Conservation (phyloP, 768 basidiomycete genomes). For the Amanita muscaria region DNA sequence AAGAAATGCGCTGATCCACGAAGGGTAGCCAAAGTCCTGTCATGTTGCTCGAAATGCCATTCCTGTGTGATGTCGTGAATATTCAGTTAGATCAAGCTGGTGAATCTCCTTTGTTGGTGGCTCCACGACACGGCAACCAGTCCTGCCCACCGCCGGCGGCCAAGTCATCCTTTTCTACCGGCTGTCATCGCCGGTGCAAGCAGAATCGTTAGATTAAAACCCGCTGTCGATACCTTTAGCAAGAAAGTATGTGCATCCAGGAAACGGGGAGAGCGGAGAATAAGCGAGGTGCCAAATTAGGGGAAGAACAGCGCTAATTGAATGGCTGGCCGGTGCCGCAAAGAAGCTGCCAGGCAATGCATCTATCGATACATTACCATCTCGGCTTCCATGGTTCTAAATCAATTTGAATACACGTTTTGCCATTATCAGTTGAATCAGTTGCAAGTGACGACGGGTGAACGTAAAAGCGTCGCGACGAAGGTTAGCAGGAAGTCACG, state of each 20-base stretch:
- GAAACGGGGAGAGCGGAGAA: not conserved
- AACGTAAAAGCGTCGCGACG: constrained; percentile 7
- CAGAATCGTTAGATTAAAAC: not conserved
- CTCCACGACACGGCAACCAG: not conserved
- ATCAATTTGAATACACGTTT: not conserved
- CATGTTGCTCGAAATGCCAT: not conserved
- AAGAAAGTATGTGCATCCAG: not conserved
- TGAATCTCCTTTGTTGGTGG: not conserved
- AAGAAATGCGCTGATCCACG: not conserved
- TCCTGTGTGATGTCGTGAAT: not conserved
- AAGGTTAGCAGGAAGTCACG: too few relatives aligned
- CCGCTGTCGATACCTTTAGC: not conserved
- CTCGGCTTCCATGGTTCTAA: not conserved
- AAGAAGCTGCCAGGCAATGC: constrained; percentile 16
- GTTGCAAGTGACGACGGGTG: not conserved
- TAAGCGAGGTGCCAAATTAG: not conserved
- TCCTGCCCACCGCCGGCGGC: not conserved
- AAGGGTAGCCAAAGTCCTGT: not conserved
- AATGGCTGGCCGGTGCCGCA: constrained; percentile 14
- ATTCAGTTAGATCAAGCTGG: not conserved
- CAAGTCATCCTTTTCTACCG: not conserved
- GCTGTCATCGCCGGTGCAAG: not conserved
- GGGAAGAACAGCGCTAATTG: not conserved
- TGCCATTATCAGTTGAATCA: not conserved
- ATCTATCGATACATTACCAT: constrained; percentile 13